These are phyloP conservation scores for Lactuca saligna DNA, from an alignment of 129 eudicot genomes.

Conservation along the genomic window DNA sequence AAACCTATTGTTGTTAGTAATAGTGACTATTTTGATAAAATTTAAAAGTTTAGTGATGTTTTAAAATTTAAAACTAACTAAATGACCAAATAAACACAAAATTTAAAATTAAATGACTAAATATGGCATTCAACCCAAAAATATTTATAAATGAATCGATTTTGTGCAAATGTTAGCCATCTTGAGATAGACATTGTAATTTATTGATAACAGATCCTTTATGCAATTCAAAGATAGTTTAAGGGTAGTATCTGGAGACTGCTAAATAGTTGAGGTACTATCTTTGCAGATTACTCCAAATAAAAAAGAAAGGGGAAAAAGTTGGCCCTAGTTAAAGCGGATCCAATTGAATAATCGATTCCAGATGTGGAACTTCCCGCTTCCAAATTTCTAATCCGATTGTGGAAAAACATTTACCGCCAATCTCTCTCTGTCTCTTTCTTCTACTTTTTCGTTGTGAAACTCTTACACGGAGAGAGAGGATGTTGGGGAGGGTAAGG, in stretches of 20 bases:
- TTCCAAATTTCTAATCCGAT: conserved; percentile 26
- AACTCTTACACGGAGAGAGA: conserved; percentile 20
- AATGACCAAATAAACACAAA: too few relatives aligned
- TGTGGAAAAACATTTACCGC: conserved; percentile 14
- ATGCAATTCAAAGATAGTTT: background rate
- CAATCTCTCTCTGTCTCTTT: conserved; percentile 17
- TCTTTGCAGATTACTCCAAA: background rate
- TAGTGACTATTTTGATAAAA: too few relatives aligned
- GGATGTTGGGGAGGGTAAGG: conserved; percentile 70
- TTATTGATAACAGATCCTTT: background rate
- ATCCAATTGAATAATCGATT: background rate
- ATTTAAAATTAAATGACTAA: too few relatives aligned
- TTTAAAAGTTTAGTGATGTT: too few relatives aligned
- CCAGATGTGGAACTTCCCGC: conserved; percentile 25
- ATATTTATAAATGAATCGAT: too few relatives aligned
- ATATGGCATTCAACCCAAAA: too few relatives aligned
- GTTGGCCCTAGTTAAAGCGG: conserved; percentile 20
- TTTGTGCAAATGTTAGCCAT: background rate
- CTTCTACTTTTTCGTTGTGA: background rate
- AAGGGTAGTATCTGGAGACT: background rate
- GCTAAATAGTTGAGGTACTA: conserved; percentile 13
- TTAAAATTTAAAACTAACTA: too few relatives aligned
- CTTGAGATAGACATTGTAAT: too few relatives aligned
- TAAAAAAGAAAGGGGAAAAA: conserved; percentile 14
- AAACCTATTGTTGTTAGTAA: too few relatives aligned